These are phyloP conservation scores for Globisporangium uncinulatum DNA, from an alignment of 352 stramenopile genomes.

Conservation along the genomic window DNA sequence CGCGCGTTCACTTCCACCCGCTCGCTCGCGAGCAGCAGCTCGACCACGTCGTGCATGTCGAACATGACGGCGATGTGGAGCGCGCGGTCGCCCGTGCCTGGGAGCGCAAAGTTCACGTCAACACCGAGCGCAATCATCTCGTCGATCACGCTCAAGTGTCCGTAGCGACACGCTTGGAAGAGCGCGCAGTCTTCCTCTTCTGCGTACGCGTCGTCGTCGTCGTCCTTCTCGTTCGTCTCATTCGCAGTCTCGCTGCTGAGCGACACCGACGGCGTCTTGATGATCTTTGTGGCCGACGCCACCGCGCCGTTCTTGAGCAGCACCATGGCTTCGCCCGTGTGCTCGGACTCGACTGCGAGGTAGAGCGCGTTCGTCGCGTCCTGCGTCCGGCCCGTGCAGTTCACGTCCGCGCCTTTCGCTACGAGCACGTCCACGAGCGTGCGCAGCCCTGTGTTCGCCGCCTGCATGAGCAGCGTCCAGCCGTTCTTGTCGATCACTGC, in stretches of 20 bases:
- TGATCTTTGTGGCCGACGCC: constrained; percentile 55
- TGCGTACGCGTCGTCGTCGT: constrained; percentile 29
- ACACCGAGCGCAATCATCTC: constrained; percentile 68
- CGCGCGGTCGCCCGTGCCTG: constrained; percentile 56
- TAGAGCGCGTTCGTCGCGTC: constrained; percentile 62
- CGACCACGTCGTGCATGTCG: constrained; percentile 78
- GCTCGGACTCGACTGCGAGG: constrained; percentile 66
- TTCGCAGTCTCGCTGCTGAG: constrained; percentile 17
- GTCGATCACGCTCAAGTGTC: constrained; percentile 61
- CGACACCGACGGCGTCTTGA: constrained; percentile 34
- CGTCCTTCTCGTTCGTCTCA: background rate
- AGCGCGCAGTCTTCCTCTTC: constrained; percentile 68
- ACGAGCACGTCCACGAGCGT: constrained; percentile 55
- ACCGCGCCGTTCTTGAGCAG: constrained; percentile 67
- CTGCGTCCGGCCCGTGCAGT: constrained; percentile 38
- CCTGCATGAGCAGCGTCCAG: constrained; percentile 85
- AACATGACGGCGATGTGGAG: constrained; percentile 82
- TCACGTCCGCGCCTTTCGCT: constrained; percentile 48
- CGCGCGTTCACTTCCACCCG: constrained; percentile 57
- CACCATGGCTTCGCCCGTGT: constrained; percentile 62
- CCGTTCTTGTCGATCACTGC: constrained; percentile 61
- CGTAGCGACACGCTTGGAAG: constrained; percentile 71
- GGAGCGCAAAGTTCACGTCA: constrained; percentile 66
- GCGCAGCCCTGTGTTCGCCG: constrained; percentile 63
- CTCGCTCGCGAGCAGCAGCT: constrained; percentile 48